Evolutionary conservation across 2,329 filamentous ascomycete genomes (phyloP).

Genomic region (Verticillium alfalfae): DNA sequence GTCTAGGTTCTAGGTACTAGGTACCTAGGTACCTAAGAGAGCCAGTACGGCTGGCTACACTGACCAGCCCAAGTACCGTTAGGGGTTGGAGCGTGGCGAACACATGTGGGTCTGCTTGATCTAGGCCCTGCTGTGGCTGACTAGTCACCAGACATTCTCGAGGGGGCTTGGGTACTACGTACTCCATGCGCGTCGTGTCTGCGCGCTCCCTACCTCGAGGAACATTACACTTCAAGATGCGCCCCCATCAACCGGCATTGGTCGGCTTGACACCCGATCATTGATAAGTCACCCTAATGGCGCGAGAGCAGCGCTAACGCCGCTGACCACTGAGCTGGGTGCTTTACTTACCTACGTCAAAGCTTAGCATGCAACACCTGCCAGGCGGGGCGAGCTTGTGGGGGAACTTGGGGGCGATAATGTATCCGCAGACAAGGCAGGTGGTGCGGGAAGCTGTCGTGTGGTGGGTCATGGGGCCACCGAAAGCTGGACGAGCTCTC

Average conservation of each 20-base stretch:
- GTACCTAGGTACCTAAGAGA: too few relatives aligned
- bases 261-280: not conserved
- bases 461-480: not conserved
- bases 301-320: not conserved
- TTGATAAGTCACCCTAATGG: not conserved
- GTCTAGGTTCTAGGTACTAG: too few relatives aligned
- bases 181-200: not conserved
- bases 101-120: not conserved
- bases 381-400: not conserved
- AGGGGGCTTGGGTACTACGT: not conserved
- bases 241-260: not conserved
- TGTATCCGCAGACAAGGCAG: not conserved
- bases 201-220: not conserved
- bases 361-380: not conserved
- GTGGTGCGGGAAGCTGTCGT: not conserved
- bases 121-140: not conserved
- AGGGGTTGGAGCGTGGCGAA: not conserved
- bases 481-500: not conserved
- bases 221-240: too few relatives aligned
- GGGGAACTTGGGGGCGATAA: not conserved
- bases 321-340: not conserved
- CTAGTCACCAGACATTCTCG: not conserved
- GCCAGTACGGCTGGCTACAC: too few relatives aligned
- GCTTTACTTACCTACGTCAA: not conserved
- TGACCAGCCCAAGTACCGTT: not conserved